A percentile compares a stretch with the other conserved stretches of the same genome.
Conservation (phyloP, 2,329 filamentous ascomycete species). For the Aspergillus carbonarius region DNA sequence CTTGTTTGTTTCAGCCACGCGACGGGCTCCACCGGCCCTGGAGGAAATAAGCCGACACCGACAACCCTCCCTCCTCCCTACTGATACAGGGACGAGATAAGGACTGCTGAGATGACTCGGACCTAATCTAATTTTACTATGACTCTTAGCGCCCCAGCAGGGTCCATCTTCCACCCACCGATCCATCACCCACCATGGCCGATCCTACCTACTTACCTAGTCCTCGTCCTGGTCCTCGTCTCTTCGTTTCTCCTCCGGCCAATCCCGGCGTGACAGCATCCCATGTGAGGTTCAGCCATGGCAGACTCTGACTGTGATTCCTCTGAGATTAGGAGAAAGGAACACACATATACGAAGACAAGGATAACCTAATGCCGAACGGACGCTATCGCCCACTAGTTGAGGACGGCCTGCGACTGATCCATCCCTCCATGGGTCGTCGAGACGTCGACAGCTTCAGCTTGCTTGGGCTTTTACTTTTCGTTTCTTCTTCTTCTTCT, state of each 20-base stretch:
- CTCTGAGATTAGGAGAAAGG: no score
- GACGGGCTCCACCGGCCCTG: conserved; percentile 6
- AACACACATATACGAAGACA: not conserved
- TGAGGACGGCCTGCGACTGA: not conserved
- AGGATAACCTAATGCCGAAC: not conserved
- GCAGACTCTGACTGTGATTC: no score
- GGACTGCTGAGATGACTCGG: no score
- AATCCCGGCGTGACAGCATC: no score
- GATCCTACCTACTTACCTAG: no score
- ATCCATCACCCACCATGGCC: no score
- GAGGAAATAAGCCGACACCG: not conserved
- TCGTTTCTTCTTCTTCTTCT: not conserved
- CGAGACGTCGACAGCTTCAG: not conserved
- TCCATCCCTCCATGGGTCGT: not conserved
- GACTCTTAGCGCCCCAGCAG: not conserved
- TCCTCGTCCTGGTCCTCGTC: no score
- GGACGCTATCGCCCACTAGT: conserved; percentile 6
- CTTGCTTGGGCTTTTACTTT: not conserved
- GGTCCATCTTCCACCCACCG: not conserved
- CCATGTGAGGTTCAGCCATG: no score
- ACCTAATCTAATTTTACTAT: no score
- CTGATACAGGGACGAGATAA: no score
- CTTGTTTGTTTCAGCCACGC: conserved; percentile 18
- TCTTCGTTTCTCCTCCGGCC: not conserved
- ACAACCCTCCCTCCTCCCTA: no score